phyloP scores from a whole-genome alignment of 129 eudicot species.

The Smallanthus sonchifolius region DNA sequence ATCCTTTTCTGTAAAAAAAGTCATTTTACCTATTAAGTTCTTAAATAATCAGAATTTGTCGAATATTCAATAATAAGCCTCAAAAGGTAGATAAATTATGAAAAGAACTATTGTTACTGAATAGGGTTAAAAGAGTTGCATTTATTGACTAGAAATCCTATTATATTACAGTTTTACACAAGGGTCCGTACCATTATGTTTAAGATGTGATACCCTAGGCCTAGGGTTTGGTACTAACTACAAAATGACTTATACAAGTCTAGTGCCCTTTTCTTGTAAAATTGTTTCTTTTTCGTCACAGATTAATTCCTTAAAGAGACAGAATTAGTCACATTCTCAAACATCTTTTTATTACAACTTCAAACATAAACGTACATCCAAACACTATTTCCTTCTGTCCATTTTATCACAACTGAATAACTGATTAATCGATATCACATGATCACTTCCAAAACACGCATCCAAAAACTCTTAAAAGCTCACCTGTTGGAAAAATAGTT shows the following conservation, averaged over 20 bases:
- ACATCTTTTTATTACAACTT: neutral
- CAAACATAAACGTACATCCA: neutral
- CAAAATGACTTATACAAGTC: too few relatives aligned
- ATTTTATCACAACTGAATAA: neutral
- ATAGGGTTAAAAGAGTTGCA: neutral
- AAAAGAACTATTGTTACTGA: neutral
- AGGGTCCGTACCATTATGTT: neutral
- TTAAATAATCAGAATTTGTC: neutral
- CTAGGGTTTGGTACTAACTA: too few relatives aligned
- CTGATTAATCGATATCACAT: neutral
- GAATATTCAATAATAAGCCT: neutral
- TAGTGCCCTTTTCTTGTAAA: neutral
- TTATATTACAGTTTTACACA: neutral
- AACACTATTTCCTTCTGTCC: neutral
- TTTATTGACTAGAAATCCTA: neutral
- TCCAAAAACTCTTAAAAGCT: neutral
- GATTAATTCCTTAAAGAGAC: neutral
- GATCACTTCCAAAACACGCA: neutral
- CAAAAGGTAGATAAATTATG: neutral
- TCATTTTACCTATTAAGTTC: neutral
- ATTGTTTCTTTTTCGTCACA: neutral
- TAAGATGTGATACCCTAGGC: too few relatives aligned
- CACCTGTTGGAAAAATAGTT: constrained; percentile 86
- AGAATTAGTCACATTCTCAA: neutral
- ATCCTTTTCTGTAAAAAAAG: neutral